Evolutionary conservation across 768 basidiomycete species (phyloP).

Genomic region (Mycena latifolia): DNA sequence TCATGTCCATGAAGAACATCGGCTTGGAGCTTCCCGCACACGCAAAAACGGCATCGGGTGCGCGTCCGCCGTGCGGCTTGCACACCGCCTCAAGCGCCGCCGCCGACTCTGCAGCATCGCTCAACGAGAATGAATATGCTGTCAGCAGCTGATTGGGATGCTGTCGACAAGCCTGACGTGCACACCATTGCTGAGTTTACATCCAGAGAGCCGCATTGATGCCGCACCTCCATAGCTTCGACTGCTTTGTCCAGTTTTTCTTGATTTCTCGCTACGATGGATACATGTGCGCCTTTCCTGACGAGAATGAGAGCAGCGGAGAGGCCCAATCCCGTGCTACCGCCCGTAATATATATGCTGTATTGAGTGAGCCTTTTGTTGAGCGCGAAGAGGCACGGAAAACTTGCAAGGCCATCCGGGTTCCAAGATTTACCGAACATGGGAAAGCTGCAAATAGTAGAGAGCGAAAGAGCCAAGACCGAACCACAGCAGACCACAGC

Average conservation of each 20-base stretch:
- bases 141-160: conserved; percentile 71
- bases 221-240: conserved; percentile 69
- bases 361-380: background rate
- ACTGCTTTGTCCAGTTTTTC: conserved; percentile 72
- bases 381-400: background rate
- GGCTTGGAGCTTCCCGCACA: conserved; percentile 85
- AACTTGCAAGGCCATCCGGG: conserved; percentile 59
- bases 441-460: background rate
- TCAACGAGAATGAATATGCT: conserved; percentile 76
- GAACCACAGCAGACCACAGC: too few relatives aligned
- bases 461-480: too few relatives aligned
- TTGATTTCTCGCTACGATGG: conserved; percentile 85
- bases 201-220: background rate
- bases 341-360: conserved; percentile 94
- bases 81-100: conserved; percentile 75
- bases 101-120: conserved; percentile 62
- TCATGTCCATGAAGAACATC: conserved; percentile 80
- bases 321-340: conserved; percentile 84
- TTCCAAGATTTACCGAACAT: conserved; percentile 58
- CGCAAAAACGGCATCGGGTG: conserved; percentile 82
- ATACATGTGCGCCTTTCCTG: conserved; percentile 81
- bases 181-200: background rate
- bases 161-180: conserved; percentile 62
- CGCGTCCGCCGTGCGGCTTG: conserved; percentile 61
- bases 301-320: conserved; percentile 77